Base-by-base conservation (phyloP, 2,329 filamentous ascomycete genomes). In the Colletotrichum lupini region DNA sequence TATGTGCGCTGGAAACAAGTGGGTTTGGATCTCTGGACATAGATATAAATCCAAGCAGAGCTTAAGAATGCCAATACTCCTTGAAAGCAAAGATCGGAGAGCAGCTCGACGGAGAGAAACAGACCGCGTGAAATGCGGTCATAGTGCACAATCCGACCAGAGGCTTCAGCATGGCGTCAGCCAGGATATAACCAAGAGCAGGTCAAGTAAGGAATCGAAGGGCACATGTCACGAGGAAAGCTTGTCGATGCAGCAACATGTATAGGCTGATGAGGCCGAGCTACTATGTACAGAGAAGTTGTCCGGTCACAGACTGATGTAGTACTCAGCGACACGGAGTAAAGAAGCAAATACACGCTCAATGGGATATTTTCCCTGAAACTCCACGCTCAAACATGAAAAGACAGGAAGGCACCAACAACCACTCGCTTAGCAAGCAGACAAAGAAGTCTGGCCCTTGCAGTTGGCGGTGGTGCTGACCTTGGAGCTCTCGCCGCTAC, bases 401-500 rank as follows among this genome's bases (percentile, higher is more conserved):
- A 60, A 9, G n/a, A 22, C 19, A 12, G 24, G n/a, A 14, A 4
- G 22, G 2, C 16, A 7, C 9, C 5, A 28, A 7, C 6, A 52
- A n/a, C 1, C 9, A 12, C 11, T 35, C 32, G 63, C 59, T 68
- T 65, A 74, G 72, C 72, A 74, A 55, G 63, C 42, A 7, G 72
- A 60, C 28, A 74, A 59, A 8, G 72, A 74, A 19, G 68, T 64
- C 68, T 74, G 72, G 35, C 72, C 72, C 72, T 72, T 74, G 72
- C 72, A 74, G 66, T 73, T 68, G 49, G 75, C 74, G 4, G 74
- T 74, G 35, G 72, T 75, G 59, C 28, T 73, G 64, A 75, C 74
- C 68, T 75, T 75, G 52, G 30, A 24, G 72, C 72, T 74, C 35
- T 61, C 37, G 12, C 68, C 68, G 57, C 55, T 64, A 37, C 68